Base-by-base conservation (phyloP, 1,139 yeast species). In the Kazachstania sp. region DNA sequence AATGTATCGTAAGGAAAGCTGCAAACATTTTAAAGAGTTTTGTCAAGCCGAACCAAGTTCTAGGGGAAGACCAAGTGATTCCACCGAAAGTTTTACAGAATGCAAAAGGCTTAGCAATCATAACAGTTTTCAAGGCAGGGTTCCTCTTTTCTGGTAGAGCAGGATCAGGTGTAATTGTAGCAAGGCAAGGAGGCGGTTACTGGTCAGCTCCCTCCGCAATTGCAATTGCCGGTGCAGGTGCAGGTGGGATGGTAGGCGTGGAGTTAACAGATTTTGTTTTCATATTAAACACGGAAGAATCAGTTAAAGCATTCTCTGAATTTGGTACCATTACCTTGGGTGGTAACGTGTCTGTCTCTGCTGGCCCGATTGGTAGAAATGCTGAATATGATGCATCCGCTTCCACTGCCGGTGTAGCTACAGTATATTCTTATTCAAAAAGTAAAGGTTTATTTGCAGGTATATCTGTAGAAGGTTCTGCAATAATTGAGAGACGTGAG, bases 181-280 rank as follows among this genome's bases (percentile, higher is more conserved):
- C 97, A 3, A 74, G 97, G 51, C 73, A 92, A 48, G 90, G 94
- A 1, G 97, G 92, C 66, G 97, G 97, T 1, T 67, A 80, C 1
- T 92, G 98, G 98, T 87, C 97, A n/a, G 94, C 97, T 1, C 98
- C 98, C 1, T 83, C 95, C 1, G 97, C 97, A 8, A 83, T 92
- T 57, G 83, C 81, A 44, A 85, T 97, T 12, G 97, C 95, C 1
- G 98, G 98, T 55, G 97, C 97, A 3, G 97, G 98, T 59, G 97
- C 92, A 4, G 98, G 98, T 48, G 98, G 98, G 35, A 95, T 88
- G 69, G 78, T 92, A 56, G 98, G 98, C 36, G 95, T 95, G 3
- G 98, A 92, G 65, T 72, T 92, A 59, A 92, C 98, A 1, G 98
- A 92, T 70, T 92, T 92, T 66, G 97, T 92, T 37, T 92, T 92